A percentile compares a stretch with the other conserved stretches of the same genome.
These are phyloP conservation scores for Globisporangium paddicum DNA, from an alignment of 352 stramenopile genomes.

Conservation along the genomic window DNA sequence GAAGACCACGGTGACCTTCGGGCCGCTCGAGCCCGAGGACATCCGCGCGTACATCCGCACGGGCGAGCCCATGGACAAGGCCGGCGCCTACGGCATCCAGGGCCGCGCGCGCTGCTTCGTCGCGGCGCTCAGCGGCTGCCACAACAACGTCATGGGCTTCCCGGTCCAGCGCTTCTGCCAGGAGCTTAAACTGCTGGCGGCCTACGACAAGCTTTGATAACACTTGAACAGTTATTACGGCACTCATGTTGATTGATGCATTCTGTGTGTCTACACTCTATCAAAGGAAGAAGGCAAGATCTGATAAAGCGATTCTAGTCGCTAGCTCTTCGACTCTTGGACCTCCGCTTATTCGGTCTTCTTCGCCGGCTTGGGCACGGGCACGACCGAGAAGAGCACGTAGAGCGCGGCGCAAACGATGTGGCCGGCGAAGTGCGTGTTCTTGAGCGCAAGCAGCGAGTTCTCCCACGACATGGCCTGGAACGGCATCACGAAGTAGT, in stretches of 20 bases:
- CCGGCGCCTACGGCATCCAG: slow-evolving; percentile 89
- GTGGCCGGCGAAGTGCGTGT: slow-evolving; percentile 68
- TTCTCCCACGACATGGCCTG: slow-evolving; percentile 68
- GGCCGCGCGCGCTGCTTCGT: slow-evolving; percentile 82
- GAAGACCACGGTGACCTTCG: slow-evolving; percentile 58
- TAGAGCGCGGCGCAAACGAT: slow-evolving; percentile 63
- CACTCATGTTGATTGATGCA: not conserved
- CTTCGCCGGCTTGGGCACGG: slow-evolving; percentile 46
- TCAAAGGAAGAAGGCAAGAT: not conserved
- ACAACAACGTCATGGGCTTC: slow-evolving; percentile 91
- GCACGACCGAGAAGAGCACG: slow-evolving; percentile 62
- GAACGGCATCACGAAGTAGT: slow-evolving; percentile 76
- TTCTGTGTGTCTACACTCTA: not conserved
- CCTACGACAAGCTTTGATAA: slow-evolving; percentile 35
- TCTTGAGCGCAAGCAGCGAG: slow-evolving; percentile 55
- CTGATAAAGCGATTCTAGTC: not conserved
- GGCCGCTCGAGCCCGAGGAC: slow-evolving; percentile 42
- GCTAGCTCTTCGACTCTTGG: not conserved
- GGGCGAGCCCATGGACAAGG: slow-evolving; percentile 92
- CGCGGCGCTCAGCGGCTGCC: slow-evolving; percentile 74
- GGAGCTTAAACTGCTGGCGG: slow-evolving; percentile 48
- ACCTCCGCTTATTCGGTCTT: slow-evolving; percentile 37
- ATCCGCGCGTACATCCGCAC: slow-evolving; percentile 84
- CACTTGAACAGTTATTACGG: too few relatives aligned
- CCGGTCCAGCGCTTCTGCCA: slow-evolving; percentile 73